Conservation (phyloP, 108 stramenopile genomes). For the Cyclostephanos tholiformis region DNA sequence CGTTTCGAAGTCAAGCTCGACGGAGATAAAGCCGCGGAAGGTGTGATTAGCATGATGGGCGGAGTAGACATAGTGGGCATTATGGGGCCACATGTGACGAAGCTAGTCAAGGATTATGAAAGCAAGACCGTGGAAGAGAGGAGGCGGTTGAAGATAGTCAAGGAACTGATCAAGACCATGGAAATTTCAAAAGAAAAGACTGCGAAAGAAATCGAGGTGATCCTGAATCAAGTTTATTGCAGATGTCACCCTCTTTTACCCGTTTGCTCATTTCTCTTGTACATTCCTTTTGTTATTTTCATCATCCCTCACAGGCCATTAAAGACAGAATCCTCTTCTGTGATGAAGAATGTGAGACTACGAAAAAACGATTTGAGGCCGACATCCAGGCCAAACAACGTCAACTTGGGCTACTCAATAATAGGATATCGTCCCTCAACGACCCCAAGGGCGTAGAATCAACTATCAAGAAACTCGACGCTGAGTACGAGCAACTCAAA, state of each 20-base stretch:
- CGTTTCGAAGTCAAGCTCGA: slow-evolving; percentile 52
- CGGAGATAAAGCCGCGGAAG: slow-evolving; percentile 39
- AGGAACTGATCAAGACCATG: slow-evolving; percentile 56
- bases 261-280: slow-evolving; percentile 1
- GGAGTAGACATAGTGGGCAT: slow-evolving; percentile 53
- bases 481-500: slow-evolving; percentile 64
- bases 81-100: slow-evolving; percentile 46
- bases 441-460: slow-evolving; percentile 79
- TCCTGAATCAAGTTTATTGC: not conserved
- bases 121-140: slow-evolving; percentile 32
- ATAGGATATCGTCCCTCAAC: slow-evolving; percentile 68
- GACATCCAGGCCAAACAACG: slow-evolving; percentile 61
- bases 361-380: slow-evolving; percentile 59
- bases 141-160: slow-evolving; percentile 52
- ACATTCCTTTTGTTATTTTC: not conserved
- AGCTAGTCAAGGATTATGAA: slow-evolving; percentile 41
- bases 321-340: slow-evolving; percentile 49
- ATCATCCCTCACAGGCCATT: slow-evolving; percentile 37
- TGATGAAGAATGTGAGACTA: slow-evolving; percentile 54
- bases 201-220: slow-evolving; percentile 47
- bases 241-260: not conserved
- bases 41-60: slow-evolving; percentile 47
- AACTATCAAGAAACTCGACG: slow-evolving; percentile 59
- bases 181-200: slow-evolving; percentile 57
- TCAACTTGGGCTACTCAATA: slow-evolving; percentile 67